Evolutionary conservation across 306 rosid species (phyloP), one percentile per base, ranked within the genome.

Genomic region (Citrullus mucosospermus): DNA sequence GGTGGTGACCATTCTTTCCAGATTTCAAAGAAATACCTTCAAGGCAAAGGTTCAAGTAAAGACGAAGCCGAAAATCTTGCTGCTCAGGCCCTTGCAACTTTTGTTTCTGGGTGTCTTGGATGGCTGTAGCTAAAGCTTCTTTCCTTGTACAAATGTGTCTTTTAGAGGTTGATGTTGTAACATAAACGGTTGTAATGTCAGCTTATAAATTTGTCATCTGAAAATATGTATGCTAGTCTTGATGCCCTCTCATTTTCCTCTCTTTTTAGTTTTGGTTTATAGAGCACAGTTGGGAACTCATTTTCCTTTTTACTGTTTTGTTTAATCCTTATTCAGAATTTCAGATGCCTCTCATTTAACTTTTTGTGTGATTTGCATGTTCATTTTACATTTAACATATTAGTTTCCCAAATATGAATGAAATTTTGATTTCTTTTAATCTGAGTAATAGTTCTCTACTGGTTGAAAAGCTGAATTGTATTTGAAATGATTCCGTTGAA

Each of bases 1-100:
- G 97, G 98, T 41, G 98, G 97, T 59, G 98, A 92, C 54, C 97
- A 94, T 84, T 94, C 97, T 48, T 92, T 94, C 85, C 93, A 90
- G 90, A 85, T 94, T 71, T 89, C 82, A n/a, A 94, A 92, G 91
- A 92, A 89, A 87, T 91, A 90, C 85, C 91, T 92, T 69, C 91
- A 92, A 79, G 83, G 86, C 83, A 86, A 62, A 62, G 88, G 82
- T 66, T 87, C 84, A 63, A 81, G 90, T 58, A 93, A 92, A 83
- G 85, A 87, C 7, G 86, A 86, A 83, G 93, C 89, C 25, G 97
- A 94, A 88, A 87, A 70, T 78, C 88, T 59, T 77, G 93, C 96
- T 41, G 70, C 86, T 74, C 78, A 82, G 87, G 89, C 91, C 55
- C 73, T 90, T 78, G 89, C 89, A 3, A 86, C 87, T 44, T 94